Evolutionary conservation across 108 stramenopile species (phyloP).

Genomic region (Conticribra weissflogii): DNA sequence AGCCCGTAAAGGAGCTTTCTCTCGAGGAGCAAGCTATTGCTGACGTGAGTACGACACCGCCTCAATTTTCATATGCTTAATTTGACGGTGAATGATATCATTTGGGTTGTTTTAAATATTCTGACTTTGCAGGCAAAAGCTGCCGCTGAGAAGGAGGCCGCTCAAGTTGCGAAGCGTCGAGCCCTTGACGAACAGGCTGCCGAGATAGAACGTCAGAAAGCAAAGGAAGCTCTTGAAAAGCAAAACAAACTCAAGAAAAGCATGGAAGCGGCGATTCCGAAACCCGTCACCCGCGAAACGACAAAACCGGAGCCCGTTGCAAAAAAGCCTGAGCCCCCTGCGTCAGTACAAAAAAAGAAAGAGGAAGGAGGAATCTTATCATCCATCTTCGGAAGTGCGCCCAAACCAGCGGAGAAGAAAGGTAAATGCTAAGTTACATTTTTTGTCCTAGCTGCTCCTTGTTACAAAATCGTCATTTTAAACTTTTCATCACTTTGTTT

Average conservation of each 20-base stretch:
- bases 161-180: conserved; percentile 63
- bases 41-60: conserved; percentile 32
- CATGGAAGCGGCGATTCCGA: conserved; percentile 10
- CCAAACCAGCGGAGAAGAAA: conserved; percentile 17
- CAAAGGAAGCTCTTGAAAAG: conserved; percentile 62
- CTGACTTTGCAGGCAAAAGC: conserved; percentile 46
- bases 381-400: conserved; percentile 26
- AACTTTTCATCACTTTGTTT: not conserved
- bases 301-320: conserved; percentile 15
- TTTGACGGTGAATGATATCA: not conserved
- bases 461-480: not conserved
- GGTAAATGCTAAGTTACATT: too few relatives aligned
- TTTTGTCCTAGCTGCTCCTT: too few relatives aligned
- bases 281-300: too few relatives aligned
- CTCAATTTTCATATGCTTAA: not conserved
- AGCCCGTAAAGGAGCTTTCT: conserved; percentile 56
- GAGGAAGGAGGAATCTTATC: conserved; percentile 17
- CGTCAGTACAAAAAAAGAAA: not conserved
- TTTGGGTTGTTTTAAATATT: not conserved
- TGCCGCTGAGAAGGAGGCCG: conserved; percentile 63
- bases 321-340: conserved; percentile 21
- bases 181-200: conserved; percentile 65
- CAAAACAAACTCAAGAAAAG: conserved; percentile 41
- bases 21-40: conserved; percentile 73
- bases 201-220: conserved; percentile 63